Conservation (phyloP, 2,329 filamentous ascomycete genomes). For the Verticillium zaregamsianum region DNA sequence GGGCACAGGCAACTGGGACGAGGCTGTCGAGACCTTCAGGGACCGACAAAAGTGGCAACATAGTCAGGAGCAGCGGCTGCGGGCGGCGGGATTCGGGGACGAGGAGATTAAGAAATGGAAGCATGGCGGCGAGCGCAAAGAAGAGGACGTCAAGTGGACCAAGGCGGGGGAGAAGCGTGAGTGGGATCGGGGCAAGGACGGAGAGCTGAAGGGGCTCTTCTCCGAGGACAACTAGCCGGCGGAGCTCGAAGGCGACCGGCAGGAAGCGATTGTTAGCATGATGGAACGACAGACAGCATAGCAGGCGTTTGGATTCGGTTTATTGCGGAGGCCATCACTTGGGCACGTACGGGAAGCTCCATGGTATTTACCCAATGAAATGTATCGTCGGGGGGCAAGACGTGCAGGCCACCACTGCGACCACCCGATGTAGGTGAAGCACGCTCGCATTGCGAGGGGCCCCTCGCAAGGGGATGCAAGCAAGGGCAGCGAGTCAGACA, state of each 20-base stretch:
- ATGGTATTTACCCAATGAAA: too few relatives aligned
- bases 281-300: background rate
- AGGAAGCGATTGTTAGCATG: background rate
- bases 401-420: too few relatives aligned
- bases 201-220: slow-evolving; percentile 8
- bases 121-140: slow-evolving; percentile 53
- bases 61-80: slow-evolving; percentile 70
- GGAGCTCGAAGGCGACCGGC: background rate
- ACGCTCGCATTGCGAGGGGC: background rate
- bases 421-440: background rate
- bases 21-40: slow-evolving; percentile 70
- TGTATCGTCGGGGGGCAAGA: too few relatives aligned
- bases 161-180: slow-evolving; percentile 61
- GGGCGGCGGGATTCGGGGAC: slow-evolving; percentile 73
- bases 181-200: slow-evolving; percentile 54
- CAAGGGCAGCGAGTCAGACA: background rate
- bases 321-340: too few relatives aligned
- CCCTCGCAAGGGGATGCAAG: too few relatives aligned
- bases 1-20: slow-evolving; percentile 68
- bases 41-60: slow-evolving; percentile 77
- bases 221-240: slow-evolving; percentile 10
- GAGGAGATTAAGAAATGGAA: slow-evolving; percentile 71
- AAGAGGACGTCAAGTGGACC: slow-evolving; percentile 67
- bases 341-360: too few relatives aligned
- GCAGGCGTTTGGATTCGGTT: background rate